Evolutionary conservation across 2,329 filamentous ascomycete species (phyloP).

Genomic region (Cytospora piceicola): DNA sequence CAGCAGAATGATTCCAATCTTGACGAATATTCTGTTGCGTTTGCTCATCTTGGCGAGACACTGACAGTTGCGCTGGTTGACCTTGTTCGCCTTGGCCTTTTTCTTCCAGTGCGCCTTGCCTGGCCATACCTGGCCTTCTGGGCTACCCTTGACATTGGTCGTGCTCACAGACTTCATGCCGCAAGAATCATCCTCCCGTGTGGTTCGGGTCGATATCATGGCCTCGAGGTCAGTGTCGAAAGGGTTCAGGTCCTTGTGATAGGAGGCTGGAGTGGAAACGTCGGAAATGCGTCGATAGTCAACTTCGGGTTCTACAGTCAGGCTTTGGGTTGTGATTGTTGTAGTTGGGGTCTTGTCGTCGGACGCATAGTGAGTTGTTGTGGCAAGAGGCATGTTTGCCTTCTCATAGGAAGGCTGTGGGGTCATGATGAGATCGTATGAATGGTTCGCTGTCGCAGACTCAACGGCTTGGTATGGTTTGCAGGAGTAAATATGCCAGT

Average conservation of each 20-base stretch:
- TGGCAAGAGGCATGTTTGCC: constrained; percentile 17
- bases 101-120: constrained; percentile 63
- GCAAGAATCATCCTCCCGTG: constrained; percentile 37
- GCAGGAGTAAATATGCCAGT: constrained; percentile 14
- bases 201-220: constrained; percentile 43
- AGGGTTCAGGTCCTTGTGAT: constrained; percentile 48
- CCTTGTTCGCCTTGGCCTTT: constrained; percentile 61
- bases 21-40: constrained; percentile 57
- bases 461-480: constrained; percentile 17
- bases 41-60: constrained; percentile 58
- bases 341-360: constrained; percentile 11
- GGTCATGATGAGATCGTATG: constrained; percentile 10
- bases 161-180: constrained; percentile 44
- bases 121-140: constrained; percentile 62
- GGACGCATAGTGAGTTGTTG: constrained; percentile 5
- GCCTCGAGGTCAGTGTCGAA: constrained; percentile 64
- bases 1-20: constrained; percentile 57
- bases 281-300: constrained; percentile 37
- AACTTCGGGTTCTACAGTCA: constrained; percentile 6
- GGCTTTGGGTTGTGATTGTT: constrained; percentile 11
- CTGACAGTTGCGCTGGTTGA: constrained; percentile 54
- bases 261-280: constrained; percentile 50
- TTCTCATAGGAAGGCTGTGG: constrained; percentile 23
- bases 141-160: constrained; percentile 45
- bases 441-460: constrained; percentile 11